Base-by-base conservation (phyloP, 2,329 filamentous ascomycete species). In the Leptosphaerulina australis region DNA sequence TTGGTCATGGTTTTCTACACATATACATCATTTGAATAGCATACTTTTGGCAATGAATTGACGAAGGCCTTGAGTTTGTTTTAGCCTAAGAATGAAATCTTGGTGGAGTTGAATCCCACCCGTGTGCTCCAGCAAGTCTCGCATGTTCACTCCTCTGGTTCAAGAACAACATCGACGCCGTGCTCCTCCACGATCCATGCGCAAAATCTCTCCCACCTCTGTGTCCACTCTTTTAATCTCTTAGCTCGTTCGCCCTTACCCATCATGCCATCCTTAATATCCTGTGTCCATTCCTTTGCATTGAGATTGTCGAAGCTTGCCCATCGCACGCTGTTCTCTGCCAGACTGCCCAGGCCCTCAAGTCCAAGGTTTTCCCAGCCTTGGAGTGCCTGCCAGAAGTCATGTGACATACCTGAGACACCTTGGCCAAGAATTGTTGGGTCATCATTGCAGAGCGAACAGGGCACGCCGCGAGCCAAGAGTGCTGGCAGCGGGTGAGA, bases 301-400 rank as follows among this genome's bases (percentile, higher is more conserved):
- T 75, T 81, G 69, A 91, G 85, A 61, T 97, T 91, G 68, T 96
- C 91, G 63, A 92, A 95, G 17, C 87, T 88, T 7, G 91, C 88
- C 90, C 91, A 97, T 30, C 90, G 82, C 34, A 97, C 85, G 59
- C 90, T 95, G 68, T 96, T 97, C 79, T 97, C 91, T 0, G 91
- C 93, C 62, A 99, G 79, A 49, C 87, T 88, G 0, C 88, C 93
- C 43, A 97, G 75, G 0, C 92, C 93, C 9, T 90, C 91, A 2
- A 97, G 79, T 0, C 92, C 94, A 11, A 97, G 82, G 66, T 95
- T 96, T 51, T 96, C 88, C 84, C 92, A 94, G 0, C 90, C 92
- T 73, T 96, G 91, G 15, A 97, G 77, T 1, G 89, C 88, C 73
- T 96, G 91, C 90, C 91, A 97, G 73, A 96, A 96, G 74, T 97